phyloP scores from a whole-genome alignment of 2,329 filamentous ascomycete species.

The Penicillium polonicum region DNA sequence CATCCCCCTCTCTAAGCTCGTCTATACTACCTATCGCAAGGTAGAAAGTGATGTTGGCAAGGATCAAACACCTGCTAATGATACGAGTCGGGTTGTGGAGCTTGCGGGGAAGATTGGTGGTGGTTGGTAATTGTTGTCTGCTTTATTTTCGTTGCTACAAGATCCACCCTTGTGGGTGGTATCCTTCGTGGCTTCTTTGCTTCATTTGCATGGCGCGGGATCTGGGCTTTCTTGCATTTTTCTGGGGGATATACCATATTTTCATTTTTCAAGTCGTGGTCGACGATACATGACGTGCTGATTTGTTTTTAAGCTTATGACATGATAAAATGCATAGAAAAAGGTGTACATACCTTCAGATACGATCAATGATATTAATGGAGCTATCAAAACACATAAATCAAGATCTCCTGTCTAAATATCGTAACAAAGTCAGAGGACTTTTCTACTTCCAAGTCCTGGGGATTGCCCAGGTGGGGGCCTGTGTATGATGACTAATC shows the following conservation, averaged over 20 bases:
- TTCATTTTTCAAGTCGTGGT: background rate
- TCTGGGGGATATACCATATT: conserved; percentile 19
- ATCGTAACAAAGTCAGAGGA: too few relatives aligned
- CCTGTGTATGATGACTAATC: background rate
- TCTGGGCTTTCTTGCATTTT: conserved; percentile 15
- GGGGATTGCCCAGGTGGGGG: background rate
- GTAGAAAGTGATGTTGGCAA: conserved; percentile 96
- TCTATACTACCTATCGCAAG: conserved; percentile 83
- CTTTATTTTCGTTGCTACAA: background rate
- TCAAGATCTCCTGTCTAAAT: background rate
- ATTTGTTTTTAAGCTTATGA: background rate
- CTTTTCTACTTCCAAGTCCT: background rate
- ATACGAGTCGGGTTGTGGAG: conserved; percentile 80
- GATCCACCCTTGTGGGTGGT: background rate
- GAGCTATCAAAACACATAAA: background rate
- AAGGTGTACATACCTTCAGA: background rate
- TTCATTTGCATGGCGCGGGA: conserved; percentile 23
- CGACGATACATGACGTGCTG: background rate
- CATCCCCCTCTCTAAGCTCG: conserved; percentile 68
- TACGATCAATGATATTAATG: background rate
- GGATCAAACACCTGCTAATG: conserved; percentile 55
- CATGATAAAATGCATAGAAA: background rate
- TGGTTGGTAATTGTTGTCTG: conserved; percentile 67
- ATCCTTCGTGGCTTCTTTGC: background rate
- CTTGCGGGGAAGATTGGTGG: conserved; percentile 88